Conservation (phyloP, 1,284 basidiomycete genomes). For the Ceratobasidium theobromae region DNA sequence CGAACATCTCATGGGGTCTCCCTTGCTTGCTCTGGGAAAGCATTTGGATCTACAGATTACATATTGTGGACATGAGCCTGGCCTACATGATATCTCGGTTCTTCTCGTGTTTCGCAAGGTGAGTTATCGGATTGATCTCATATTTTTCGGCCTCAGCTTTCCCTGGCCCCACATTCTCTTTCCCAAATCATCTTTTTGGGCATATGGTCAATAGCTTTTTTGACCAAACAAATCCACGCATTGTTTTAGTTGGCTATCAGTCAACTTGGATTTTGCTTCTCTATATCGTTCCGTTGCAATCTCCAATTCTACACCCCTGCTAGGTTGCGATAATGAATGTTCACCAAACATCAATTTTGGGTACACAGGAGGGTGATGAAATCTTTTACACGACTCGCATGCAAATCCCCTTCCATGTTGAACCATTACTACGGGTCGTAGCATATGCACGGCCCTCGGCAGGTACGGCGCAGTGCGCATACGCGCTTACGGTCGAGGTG, state of each 20-base stretch:
- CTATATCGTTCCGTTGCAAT: too few relatives aligned
- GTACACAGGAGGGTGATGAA: constrained; percentile 48
- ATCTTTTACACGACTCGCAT: constrained; percentile 60
- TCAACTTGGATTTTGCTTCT: too few relatives aligned
- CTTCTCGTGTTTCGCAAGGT: constrained; percentile 74
- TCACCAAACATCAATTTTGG: neutral
- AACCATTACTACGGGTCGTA: constrained; percentile 55
- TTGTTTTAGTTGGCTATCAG: too few relatives aligned
- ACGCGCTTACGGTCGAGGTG: constrained; percentile 57
- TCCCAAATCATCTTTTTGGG: constrained; percentile 16
- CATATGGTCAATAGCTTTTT: too few relatives aligned
- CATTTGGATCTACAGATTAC: constrained; percentile 53
- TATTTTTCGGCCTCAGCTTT: constrained; percentile 12
- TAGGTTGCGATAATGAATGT: too few relatives aligned
- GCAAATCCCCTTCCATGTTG: constrained; percentile 59
- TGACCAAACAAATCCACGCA: too few relatives aligned
- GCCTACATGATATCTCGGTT: constrained; percentile 56
- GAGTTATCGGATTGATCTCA: constrained; percentile 37
- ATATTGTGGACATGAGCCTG: constrained; percentile 54
- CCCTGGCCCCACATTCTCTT: constrained; percentile 8
- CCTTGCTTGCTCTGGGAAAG: constrained; percentile 51
- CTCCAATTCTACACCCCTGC: too few relatives aligned
- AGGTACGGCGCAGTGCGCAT: constrained; percentile 50
- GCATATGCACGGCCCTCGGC: constrained; percentile 54
- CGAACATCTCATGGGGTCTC: constrained; percentile 42